Evolutionary conservation across 768 basidiomycete genomes (phyloP).

Genomic region (Suillus subluteus): DNA sequence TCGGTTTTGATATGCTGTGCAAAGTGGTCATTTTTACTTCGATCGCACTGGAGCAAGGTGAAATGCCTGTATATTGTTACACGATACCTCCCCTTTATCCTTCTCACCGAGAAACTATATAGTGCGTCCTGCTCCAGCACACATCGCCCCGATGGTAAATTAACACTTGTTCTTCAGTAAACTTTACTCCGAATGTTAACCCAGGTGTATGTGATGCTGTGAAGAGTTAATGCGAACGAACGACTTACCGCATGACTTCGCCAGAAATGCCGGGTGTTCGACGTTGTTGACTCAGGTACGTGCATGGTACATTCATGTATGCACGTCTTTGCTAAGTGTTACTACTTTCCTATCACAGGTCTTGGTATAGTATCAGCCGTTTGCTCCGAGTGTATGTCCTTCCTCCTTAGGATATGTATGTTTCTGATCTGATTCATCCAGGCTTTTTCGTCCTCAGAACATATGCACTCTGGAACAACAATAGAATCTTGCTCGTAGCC

Average conservation of each 20-base stretch:
- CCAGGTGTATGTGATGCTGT: neutral
- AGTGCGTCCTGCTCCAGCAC: neutral
- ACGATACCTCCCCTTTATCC: neutral
- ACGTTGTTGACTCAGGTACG: neutral
- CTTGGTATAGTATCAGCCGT: neutral
- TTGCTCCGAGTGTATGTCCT: neutral
- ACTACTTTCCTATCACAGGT: neutral
- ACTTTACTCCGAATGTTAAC: neutral
- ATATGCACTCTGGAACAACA: neutral
- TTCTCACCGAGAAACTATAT: neutral
- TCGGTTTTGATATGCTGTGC: neutral
- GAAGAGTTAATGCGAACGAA: neutral
- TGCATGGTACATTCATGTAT: neutral
- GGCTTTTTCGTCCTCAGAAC: neutral
- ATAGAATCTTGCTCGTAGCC: neutral
- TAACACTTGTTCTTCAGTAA: neutral
- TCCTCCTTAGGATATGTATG: neutral
- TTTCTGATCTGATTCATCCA: neutral
- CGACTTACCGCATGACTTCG: neutral
- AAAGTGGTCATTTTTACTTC: neutral
- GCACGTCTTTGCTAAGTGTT: neutral
- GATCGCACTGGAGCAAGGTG: neutral
- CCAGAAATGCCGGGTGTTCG: neutral
- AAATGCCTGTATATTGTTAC: neutral
- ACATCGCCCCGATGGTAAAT: neutral